Evolutionary conservation across 192 early-diverging fungal genomes (phyloP).

Genomic region (Geranomyces variabilis): DNA sequence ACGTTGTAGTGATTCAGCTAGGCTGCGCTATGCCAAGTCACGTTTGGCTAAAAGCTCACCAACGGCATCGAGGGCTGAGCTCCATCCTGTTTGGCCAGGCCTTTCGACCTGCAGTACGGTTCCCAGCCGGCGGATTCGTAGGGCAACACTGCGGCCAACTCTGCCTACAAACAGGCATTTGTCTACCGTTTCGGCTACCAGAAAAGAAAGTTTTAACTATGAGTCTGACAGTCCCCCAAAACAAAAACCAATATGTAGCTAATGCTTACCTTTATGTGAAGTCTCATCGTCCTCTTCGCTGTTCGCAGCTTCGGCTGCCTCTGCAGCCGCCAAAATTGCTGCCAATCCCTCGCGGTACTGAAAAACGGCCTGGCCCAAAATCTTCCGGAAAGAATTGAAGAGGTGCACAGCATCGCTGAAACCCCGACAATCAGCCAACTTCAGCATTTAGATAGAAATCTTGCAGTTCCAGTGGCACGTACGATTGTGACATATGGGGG

Average conservation of each 20-base stretch:
- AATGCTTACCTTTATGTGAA: background rate
- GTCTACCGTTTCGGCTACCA: slow-evolving; percentile 1
- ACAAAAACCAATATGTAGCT: too few relatives aligned
- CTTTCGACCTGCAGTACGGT: background rate
- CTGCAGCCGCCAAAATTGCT: background rate
- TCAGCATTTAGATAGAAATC: too few relatives aligned
- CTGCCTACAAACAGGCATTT: slow-evolving; percentile 16
- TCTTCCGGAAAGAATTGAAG: background rate
- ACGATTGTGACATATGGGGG: too few relatives aligned
- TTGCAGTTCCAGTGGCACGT: too few relatives aligned
- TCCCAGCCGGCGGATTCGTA: slow-evolving; percentile 10
- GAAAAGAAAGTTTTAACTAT: too few relatives aligned
- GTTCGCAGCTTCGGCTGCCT: background rate
- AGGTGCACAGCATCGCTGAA: background rate
- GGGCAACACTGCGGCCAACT: slow-evolving; percentile 12
- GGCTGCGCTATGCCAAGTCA: background rate
- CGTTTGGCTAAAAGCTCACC: background rate
- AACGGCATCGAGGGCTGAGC: background rate
- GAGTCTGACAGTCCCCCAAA: too few relatives aligned
- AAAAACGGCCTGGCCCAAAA: background rate
- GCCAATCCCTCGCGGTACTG: slow-evolving; percentile 7
- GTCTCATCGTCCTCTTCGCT: background rate
- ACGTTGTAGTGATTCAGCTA: background rate
- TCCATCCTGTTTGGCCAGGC: background rate
- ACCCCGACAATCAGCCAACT: background rate